Evolutionary conservation across 768 basidiomycete genomes (phyloP).

Genomic region (Jaapia argillacea): DNA sequence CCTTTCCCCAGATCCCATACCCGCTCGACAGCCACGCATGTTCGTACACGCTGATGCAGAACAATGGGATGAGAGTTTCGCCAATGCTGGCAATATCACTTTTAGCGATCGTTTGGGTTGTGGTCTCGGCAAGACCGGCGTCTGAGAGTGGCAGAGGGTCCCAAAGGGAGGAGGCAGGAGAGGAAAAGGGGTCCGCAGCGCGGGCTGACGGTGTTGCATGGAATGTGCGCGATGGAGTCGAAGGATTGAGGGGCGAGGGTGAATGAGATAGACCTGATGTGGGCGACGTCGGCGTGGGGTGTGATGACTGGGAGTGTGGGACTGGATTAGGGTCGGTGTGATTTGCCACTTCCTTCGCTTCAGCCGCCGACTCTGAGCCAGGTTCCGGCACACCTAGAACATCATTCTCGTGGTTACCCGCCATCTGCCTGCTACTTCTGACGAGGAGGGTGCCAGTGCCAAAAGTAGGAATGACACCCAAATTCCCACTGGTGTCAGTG

Average conservation of each 20-base stretch:
- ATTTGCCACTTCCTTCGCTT: not conserved
- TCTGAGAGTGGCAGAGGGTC: conserved; percentile 18
- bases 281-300: conserved; percentile 1
- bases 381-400: not conserved
- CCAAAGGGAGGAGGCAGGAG: conserved; percentile 34
- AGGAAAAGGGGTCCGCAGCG: conserved; percentile 23
- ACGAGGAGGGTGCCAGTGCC: conserved; percentile 85
- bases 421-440: conserved; percentile 31
- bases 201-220: too few relatives aligned
- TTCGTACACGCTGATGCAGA: conserved; percentile 73
- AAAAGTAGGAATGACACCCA: conserved; percentile 78
- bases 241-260: not conserved
- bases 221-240: conserved; percentile 5
- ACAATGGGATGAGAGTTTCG: conserved; percentile 57
- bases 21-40: conserved; percentile 82
- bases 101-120: not conserved
- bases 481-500: conserved; percentile 45
- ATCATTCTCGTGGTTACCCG: not conserved
- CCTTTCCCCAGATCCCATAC: conserved; percentile 87
- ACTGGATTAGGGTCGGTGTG: not conserved
- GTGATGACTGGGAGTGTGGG: not conserved
- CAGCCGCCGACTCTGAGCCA: conserved; percentile 11
- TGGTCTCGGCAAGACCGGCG: conserved; percentile 7
- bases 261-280: conserved; percentile 3
- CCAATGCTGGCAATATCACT: conserved; percentile 25